phyloP scores from a whole-genome alignment of 1,284 basidiomycete species.

The Ustilago crameri region DNA sequence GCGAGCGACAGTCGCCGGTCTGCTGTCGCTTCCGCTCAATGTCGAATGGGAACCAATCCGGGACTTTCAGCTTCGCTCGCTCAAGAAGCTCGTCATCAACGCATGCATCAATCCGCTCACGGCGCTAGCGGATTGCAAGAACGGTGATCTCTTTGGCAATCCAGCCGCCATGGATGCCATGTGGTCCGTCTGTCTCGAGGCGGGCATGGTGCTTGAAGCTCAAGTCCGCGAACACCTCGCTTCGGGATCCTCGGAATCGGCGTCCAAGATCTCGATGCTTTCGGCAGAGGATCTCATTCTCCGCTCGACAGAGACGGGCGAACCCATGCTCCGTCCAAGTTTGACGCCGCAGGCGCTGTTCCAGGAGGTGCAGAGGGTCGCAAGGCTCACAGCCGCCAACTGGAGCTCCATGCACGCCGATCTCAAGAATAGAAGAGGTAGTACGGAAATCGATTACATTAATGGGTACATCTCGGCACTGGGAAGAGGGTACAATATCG shows the following conservation, averaged over 20 bases:
- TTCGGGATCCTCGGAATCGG: neutral
- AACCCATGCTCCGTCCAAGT: conserved; percentile 53
- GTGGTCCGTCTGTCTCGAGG: conserved; percentile 57
- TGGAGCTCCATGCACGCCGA: conserved; percentile 64
- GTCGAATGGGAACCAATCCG: conserved; percentile 77
- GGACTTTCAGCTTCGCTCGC: conserved; percentile 78
- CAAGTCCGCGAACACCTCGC: conserved; percentile 51
- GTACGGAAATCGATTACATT: conserved; percentile 74
- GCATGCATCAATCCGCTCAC: conserved; percentile 88
- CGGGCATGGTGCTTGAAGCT: conserved; percentile 55
- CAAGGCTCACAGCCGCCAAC: conserved; percentile 51
- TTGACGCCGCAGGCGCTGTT: conserved; percentile 54
- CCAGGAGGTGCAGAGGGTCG: conserved; percentile 53
- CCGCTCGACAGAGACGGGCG: conserved; percentile 30
- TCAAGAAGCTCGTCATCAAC: conserved; percentile 87
- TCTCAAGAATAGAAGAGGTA: conserved; percentile 41
- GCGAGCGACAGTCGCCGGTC: conserved; percentile 49
- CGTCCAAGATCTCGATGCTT: no score
- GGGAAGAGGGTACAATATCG: conserved; percentile 75
- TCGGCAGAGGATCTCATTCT: conserved; percentile 27
- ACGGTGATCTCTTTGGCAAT: conserved; percentile 74
- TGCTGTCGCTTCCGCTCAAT: conserved; percentile 60
- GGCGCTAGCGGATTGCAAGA: conserved; percentile 81
- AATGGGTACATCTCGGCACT: conserved; percentile 84
- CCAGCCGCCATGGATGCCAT: conserved; percentile 56